Base-by-base conservation (phyloP, 1,284 basidiomycete genomes). In the Neonothopanus nambi region DNA sequence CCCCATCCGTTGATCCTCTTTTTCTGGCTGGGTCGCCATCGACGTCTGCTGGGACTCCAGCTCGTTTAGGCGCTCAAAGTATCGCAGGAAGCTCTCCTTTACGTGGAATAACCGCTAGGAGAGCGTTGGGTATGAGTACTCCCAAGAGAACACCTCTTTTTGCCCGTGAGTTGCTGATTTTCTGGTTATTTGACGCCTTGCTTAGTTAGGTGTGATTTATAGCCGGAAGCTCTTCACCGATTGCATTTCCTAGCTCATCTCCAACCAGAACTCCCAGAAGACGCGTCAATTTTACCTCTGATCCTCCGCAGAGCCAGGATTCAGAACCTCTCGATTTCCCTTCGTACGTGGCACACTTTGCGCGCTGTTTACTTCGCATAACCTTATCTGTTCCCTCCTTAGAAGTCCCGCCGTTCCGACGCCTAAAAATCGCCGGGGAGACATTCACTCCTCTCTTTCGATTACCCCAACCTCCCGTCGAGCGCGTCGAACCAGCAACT, bases 381-480 rank as follows among this genome's bases (percentile, higher is more conserved):
- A 52, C 47, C 18, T 38, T 41, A 45, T 21, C 17, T 18, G 52
- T 18, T 39, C 3, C 6, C 17, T 23, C 42, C 23, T 9, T 52
- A 77, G 74, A 60, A 75, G 69, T 56, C 75, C 75, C 17, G 60
- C 64, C 9, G 51, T 66, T 8, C 67, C 71, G 20, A 84, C 87
- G n/a, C 79, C 80, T n/a, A 82, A 76, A 65, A 86, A 85, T 57
- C 78, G 85, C 30, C 81, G 91, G 48, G 91, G 91, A 2, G 91
- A 95, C 64, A 93, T 95, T 37, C 90, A 93, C 65, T 89, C 90
- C 2, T 85, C 87, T 5, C 71, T 86, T 39, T 81, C 81, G 8
- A 64, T 85, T 41, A 87, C 87, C 0, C 88, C 89, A 0, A 77
- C 74, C 21, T 70, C 72, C 43, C 74, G 73, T 45, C 71, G 73